Evolutionary conservation across 495 filamentous ascomycete genomes (phyloP).

Genomic region (Ramalina intermedia): DNA sequence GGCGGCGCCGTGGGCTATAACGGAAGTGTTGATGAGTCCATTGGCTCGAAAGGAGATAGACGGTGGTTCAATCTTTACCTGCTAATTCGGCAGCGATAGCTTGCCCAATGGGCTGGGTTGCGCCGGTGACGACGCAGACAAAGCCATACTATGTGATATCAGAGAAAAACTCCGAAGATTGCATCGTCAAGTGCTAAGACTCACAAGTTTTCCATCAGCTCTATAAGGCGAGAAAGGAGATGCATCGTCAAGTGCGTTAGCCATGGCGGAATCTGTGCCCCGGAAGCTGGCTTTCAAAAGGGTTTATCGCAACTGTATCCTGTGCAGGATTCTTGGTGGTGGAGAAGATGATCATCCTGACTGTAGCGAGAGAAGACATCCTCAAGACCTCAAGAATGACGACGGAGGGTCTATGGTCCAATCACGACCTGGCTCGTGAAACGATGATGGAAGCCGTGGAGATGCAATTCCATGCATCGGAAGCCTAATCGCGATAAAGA

Average conservation of each 20-base stretch:
- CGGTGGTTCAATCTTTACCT: conserved; percentile 18
- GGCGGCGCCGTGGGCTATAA: conserved; percentile 43
- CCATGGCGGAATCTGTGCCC: neutral
- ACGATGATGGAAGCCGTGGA: neutral
- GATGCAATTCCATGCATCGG: neutral
- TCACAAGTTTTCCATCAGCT: conserved; percentile 43
- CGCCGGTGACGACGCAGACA: conserved; percentile 46
- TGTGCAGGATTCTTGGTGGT: neutral
- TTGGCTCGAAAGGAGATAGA: neutral
- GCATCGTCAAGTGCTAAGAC: conserved; percentile 7
- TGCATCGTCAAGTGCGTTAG: conserved; percentile 25
- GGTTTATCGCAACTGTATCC: no score
- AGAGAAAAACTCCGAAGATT: neutral
- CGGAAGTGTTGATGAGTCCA: neutral
- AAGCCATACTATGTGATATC: conserved; percentile 36
- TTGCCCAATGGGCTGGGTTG: conserved; percentile 40
- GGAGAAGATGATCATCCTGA: neutral
- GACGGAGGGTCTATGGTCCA: neutral
- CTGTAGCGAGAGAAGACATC: neutral
- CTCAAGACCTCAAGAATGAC: neutral
- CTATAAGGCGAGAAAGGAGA: conserved; percentile 40
- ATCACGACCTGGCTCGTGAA: neutral
- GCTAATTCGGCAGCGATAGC: conserved; percentile 44
- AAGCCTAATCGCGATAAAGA: neutral
- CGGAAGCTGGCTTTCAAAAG: no score